Evolutionary conservation across 2,329 filamentous ascomycete genomes (phyloP).

Genomic region (Scleromitrula shiraiana): DNA sequence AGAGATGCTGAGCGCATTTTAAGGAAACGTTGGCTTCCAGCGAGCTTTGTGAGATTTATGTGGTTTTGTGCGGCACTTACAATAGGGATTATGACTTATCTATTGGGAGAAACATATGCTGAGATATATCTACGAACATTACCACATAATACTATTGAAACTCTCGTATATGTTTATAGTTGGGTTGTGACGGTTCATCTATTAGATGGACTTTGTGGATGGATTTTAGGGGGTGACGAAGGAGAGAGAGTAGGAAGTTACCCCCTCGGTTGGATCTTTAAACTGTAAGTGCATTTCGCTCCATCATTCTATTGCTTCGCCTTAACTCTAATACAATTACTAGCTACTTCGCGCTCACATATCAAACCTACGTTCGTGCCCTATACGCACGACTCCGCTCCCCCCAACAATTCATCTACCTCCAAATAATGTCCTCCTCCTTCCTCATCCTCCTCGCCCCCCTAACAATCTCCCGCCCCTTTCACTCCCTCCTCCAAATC

Average conservation of each 20-base stretch:
- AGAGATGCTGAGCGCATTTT: conserved; percentile 18
- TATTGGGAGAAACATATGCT: conserved; percentile 60
- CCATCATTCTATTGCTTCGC: background rate
- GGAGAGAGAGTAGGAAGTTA: conserved; percentile 62
- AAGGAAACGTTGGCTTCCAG: conserved; percentile 46
- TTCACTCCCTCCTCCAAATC: conserved; percentile 47
- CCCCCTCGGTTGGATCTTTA: conserved; percentile 63
- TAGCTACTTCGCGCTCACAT: conserved; percentile 58
- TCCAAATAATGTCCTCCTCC: conserved; percentile 56
- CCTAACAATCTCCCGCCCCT: conserved; percentile 51
- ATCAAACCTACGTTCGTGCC: conserved; percentile 63
- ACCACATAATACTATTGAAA: conserved; percentile 58
- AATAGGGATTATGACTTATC: conserved; percentile 56
- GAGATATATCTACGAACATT: conserved; percentile 61
- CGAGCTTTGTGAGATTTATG: conserved; percentile 59
- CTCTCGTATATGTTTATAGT: conserved; percentile 61
- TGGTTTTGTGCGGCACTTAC: conserved; percentile 61
- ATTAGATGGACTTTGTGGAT: conserved; percentile 56
- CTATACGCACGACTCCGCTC: conserved; percentile 60
- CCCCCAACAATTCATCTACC: conserved; percentile 55
- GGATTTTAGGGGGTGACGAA: conserved; percentile 58
- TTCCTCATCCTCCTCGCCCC: conserved; percentile 56
- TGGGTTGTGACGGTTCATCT: conserved; percentile 61
- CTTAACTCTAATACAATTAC: conserved; percentile 2
- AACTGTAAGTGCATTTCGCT: conserved; percentile 42